Conservation (phyloP, 495 filamentous ascomycete genomes). For the Lepidopterella palustris region DNA sequence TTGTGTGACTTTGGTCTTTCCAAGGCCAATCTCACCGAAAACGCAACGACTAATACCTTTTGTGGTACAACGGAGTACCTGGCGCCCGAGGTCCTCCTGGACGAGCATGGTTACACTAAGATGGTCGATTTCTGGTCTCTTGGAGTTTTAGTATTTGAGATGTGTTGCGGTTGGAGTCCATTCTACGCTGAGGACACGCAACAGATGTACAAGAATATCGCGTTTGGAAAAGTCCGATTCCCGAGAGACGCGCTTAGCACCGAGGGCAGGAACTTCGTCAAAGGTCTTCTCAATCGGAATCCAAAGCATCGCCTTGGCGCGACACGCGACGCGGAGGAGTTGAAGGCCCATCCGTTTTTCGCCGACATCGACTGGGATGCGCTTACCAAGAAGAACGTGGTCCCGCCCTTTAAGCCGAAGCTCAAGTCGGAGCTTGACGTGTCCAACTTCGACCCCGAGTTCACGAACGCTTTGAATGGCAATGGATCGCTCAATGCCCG, state of each 20-base stretch:
- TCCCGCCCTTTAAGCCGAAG: slow-evolving; percentile 97
- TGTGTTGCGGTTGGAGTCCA: slow-evolving; percentile 98
- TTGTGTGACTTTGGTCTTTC: slow-evolving; percentile 88
- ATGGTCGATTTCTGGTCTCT: slow-evolving; percentile 99
- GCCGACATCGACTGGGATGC: slow-evolving; percentile 86
- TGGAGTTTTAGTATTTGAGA: slow-evolving; percentile 95
- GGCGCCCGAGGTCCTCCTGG: slow-evolving; percentile 88
- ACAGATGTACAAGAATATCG: slow-evolving; percentile 99
- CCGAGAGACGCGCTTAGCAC: slow-evolving; percentile 87
- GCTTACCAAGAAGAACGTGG: slow-evolving; percentile 78
- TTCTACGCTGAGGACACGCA: slow-evolving; percentile 99
- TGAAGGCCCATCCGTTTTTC: slow-evolving; percentile 94
- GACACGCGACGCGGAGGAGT: slow-evolving; percentile 83
- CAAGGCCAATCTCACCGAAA: slow-evolving; percentile 92
- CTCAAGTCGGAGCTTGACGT: slow-evolving; percentile 92
- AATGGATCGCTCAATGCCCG: slow-evolving; percentile 74
- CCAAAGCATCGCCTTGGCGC: slow-evolving; percentile 92
- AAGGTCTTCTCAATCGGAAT: slow-evolving; percentile 93
- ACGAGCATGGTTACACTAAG: slow-evolving; percentile 97
- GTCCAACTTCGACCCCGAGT: slow-evolving; percentile 97
- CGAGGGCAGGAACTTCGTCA: slow-evolving; percentile 95
- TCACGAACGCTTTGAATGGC: slow-evolving; percentile 85
- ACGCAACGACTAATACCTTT: slow-evolving; percentile 97
- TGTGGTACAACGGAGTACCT: slow-evolving; percentile 98
- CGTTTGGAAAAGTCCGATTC: slow-evolving; percentile 96